Evolutionary conservation across 2,329 filamentous ascomycete species (phyloP).

Genomic region (Pestalotiopsis sp.): DNA sequence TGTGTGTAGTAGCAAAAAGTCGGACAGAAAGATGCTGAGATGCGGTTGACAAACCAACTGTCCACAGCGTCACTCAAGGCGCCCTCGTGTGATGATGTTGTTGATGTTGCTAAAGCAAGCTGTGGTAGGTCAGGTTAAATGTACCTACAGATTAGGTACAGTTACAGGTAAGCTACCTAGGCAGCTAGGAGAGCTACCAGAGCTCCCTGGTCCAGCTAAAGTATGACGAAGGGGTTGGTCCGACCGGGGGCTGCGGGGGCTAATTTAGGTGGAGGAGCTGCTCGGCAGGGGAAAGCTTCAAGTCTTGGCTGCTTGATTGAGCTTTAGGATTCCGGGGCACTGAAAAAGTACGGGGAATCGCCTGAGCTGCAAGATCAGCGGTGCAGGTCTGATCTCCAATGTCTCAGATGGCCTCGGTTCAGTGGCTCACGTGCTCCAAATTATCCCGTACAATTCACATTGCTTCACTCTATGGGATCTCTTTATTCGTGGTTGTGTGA

Average conservation of each 20-base stretch:
- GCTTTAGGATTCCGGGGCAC: not conserved
- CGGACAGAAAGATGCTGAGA: not conserved
- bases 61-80: not conserved
- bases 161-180: not conserved
- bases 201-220: not conserved
- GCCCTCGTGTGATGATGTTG: not conserved
- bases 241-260: not conserved
- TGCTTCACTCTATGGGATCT: too few relatives aligned
- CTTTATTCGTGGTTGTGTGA: too few relatives aligned
- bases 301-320: not conserved
- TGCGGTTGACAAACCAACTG: not conserved
- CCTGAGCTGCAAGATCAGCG: not conserved
- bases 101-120: not conserved
- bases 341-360: not conserved
- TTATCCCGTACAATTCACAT: not conserved
- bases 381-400: not conserved
- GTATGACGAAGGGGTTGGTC: not conserved
- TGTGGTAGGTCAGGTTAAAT: not conserved
- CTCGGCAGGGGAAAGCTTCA: not conserved
- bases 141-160: not conserved
- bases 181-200: not conserved
- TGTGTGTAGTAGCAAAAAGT: not conserved
- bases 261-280: not conserved
- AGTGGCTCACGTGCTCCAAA: not conserved
- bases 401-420: not conserved